Evolutionary conservation across 2,329 filamentous ascomycete genomes (phyloP).

Genomic region (Ploettnerulaceae sp.): DNA sequence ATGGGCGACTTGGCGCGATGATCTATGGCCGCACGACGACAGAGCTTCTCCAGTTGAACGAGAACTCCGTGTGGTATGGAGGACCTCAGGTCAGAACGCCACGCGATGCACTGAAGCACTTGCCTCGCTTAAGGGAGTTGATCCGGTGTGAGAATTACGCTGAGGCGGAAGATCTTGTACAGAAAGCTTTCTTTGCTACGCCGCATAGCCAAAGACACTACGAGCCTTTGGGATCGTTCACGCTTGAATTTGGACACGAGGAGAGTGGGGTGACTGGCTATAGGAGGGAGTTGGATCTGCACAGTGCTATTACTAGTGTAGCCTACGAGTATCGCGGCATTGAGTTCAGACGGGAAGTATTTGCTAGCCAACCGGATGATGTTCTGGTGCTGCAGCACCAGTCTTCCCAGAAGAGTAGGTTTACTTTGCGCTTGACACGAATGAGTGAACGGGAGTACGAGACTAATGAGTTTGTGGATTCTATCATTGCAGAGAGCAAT

Average conservation of each 20-base stretch:
- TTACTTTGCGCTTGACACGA: slow-evolving; percentile 35
- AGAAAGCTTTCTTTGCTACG: slow-evolving; percentile 41
- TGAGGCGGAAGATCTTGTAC: slow-evolving; percentile 40
- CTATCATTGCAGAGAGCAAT: slow-evolving; percentile 30
- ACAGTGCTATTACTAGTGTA: slow-evolving; percentile 33
- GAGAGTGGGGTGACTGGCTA: slow-evolving; percentile 32
- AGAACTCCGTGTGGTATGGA: slow-evolving; percentile 45
- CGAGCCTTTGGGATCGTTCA: slow-evolving; percentile 38
- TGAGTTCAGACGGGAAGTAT: slow-evolving; percentile 33
- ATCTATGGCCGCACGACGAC: slow-evolving; percentile 41
- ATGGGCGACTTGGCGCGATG: slow-evolving; percentile 43
- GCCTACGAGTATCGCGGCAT: slow-evolving; percentile 35
- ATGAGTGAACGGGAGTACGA: slow-evolving; percentile 39
- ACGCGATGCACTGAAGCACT: slow-evolving; percentile 35
- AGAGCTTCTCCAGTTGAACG: slow-evolving; percentile 43
- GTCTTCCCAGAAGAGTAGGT: slow-evolving; percentile 16
- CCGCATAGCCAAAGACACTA: slow-evolving; percentile 45
- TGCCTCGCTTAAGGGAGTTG: slow-evolving; percentile 38
- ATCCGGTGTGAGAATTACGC: slow-evolving; percentile 38
- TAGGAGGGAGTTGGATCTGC: slow-evolving; percentile 36
- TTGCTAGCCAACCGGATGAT: slow-evolving; percentile 38
- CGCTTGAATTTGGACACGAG: slow-evolving; percentile 39
- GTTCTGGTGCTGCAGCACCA: slow-evolving; percentile 36
- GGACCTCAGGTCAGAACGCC: slow-evolving; percentile 41
- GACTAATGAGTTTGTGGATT: slow-evolving; percentile 41